These are phyloP conservation scores for Coprinopsis marcescibilis DNA, from an alignment of 768 basidiomycete species.

Conservation along the genomic window DNA sequence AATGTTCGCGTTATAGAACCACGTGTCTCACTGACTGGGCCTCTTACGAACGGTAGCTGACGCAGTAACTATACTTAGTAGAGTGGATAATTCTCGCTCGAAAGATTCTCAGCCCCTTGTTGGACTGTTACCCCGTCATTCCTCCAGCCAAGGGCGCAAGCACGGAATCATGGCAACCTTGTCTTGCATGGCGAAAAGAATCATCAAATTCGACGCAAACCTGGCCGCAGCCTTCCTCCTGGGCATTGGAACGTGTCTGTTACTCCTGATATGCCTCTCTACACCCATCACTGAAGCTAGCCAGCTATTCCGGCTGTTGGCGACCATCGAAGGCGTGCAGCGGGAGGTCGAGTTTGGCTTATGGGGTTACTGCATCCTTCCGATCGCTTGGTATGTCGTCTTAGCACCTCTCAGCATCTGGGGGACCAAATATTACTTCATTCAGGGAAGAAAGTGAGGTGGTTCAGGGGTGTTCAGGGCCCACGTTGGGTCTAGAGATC, in stretches of 20 bases:
- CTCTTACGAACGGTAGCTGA: too few species aligned
- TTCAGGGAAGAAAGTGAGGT: constrained; percentile 10
- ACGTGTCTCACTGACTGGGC: too few species aligned
- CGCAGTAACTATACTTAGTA: too few species aligned
- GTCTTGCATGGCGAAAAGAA: too few species aligned
- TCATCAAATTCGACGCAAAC: too few species aligned
- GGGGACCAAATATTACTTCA: background rate
- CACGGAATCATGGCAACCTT: too few species aligned
- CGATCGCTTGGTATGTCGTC: constrained; percentile 10
- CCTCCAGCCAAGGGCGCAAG: too few species aligned
- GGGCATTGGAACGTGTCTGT: constrained; percentile 13
- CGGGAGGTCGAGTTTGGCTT: constrained; percentile 17
- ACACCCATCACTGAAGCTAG: constrained; percentile 12
- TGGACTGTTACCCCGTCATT: too few species aligned
- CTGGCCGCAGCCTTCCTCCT: constrained; percentile 9
- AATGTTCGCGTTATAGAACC: too few species aligned
- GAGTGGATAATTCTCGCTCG: too few species aligned
- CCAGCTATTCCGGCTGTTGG: constrained; percentile 14
- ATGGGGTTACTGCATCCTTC: constrained; percentile 18
- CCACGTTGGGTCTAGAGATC: constrained; percentile 14
- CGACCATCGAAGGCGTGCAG: constrained; percentile 3
- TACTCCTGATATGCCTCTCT: constrained; percentile 17
- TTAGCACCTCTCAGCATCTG: background rate
- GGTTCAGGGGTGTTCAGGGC: constrained; percentile 13
- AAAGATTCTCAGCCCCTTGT: too few species aligned